Base-by-base conservation (phyloP, 2,329 filamentous ascomycete genomes). In the Chrysoporthe cubensis region DNA sequence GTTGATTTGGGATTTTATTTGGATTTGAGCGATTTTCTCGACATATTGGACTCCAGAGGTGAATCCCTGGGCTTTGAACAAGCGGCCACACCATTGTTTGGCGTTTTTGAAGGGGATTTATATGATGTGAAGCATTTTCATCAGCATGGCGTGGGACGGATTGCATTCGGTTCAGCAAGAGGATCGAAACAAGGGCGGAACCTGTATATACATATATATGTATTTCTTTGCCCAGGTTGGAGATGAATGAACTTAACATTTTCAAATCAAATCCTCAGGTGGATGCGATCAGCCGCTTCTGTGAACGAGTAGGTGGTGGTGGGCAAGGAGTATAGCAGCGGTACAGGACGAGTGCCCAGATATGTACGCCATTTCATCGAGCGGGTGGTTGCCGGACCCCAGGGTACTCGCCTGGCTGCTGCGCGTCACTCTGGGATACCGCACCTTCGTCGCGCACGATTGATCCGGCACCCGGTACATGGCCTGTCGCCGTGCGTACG, bases 81-180 rank as follows among this genome's bases (percentile, higher is more conserved):
- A 7, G 52, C n/a, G 40, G 40, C 56, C 18, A 64, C n/a, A 43
- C 26, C 26, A 26, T 26, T 44, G 16, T 58, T 46, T 42, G 61
- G 43, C 58, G 18, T 52, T 66, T 59, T 9, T 21, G n/a, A 32
- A 8, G n/a, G n/a, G 26, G 21, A 18, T 64, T 61, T 14, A 14
- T 13, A 43, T 11, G 37, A 16, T 21, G 43, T 57, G 14, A 34
- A 40, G 43, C 59, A 66, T 68, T 61, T 66, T 42, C 66, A 66
- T 44, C 34, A 59, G 66, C 66, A 68, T 54, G 66, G 66, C 63
- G 59, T 42, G 59, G 14, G 48, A 42, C 11, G 21, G 37, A 7
- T 21, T 54, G 50, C 16, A 54, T 26, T 32, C 14, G n/a, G 56
- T 13, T 1, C 32, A 42, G 11, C 56, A 58, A 21, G 18, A n/a